These are phyloP conservation scores for Cinnamomum micranthum DNA, from an alignment of 164 flowering plant species.

Conservation along the genomic window DNA sequence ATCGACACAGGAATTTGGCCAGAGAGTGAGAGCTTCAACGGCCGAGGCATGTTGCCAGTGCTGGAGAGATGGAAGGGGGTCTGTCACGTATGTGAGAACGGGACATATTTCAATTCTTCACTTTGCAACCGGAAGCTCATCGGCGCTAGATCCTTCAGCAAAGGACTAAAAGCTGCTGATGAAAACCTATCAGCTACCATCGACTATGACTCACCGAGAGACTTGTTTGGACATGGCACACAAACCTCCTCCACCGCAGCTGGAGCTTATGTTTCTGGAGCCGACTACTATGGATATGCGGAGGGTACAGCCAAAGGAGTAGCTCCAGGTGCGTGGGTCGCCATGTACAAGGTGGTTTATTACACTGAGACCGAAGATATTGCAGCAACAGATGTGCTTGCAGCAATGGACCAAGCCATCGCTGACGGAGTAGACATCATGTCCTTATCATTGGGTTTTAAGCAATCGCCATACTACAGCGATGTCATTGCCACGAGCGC, in stretches of 20 bases:
- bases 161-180: conserved; percentile 24
- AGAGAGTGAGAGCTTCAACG: conserved; percentile 18
- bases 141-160: conserved; percentile 38
- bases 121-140: conserved; percentile 38
- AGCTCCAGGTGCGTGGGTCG: too few species aligned
- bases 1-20: conserved; percentile 26
- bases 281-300: conserved; percentile 41
- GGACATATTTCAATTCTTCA: conserved; percentile 11
- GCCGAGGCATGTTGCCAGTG: conserved; percentile 14
- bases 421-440: conserved; percentile 47
- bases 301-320: too few species aligned
- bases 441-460: conserved; percentile 31
- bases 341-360: too few species aligned
- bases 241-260: conserved; percentile 20
- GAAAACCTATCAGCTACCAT: conserved; percentile 8
- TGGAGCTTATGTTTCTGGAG: conserved; percentile 19
- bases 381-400: conserved; percentile 7
- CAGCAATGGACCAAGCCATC: conserved; percentile 58
- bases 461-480: conserved; percentile 9
- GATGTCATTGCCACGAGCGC: conserved; percentile 36
- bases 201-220: conserved; percentile 37
- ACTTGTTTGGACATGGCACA: conserved; percentile 43
- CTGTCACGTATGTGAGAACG: conserved; percentile 24
- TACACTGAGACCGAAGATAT: too few species aligned
- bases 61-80: conserved; percentile 29